Percentiles rank a stretch among this genome's conserved stretches.
These are phyloP conservation scores for Incumbomyces delicatus DNA, from an alignment of 2,329 filamentous ascomycete species.

Conservation along the genomic window DNA sequence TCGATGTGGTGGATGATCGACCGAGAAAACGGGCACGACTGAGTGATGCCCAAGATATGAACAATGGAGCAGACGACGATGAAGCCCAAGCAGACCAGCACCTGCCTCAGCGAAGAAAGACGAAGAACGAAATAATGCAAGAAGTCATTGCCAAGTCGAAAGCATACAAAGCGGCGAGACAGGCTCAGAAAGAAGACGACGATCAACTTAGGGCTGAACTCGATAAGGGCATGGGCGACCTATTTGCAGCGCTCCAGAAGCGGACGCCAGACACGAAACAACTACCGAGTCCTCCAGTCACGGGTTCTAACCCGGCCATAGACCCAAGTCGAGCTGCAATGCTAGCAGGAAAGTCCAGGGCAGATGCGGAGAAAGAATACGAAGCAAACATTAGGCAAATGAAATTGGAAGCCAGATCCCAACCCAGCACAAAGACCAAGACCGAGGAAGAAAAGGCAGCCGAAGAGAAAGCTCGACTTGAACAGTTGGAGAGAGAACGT, in stretches of 20 bases:
- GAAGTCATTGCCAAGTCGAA: slow-evolving; percentile 98
- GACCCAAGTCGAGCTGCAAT: slow-evolving; percentile 56
- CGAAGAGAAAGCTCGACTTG: slow-evolving; percentile 66
- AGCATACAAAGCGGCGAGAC: slow-evolving; percentile 84
- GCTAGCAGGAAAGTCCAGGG: slow-evolving; percentile 51
- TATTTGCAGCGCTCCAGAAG: slow-evolving; percentile 60
- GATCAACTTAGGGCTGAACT: slow-evolving; percentile 76
- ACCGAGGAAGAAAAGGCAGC: slow-evolving; percentile 76
- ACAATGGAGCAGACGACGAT: slow-evolving; percentile 35
- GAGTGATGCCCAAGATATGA: slow-evolving; percentile 41
- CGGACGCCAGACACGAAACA: slow-evolving; percentile 44
- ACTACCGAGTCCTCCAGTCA: slow-evolving; percentile 35
- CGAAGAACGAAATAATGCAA: slow-evolving; percentile 94
- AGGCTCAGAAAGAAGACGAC: slow-evolving; percentile 74
- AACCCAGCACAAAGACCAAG: slow-evolving; percentile 79
- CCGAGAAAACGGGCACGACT: slow-evolving; percentile 42
- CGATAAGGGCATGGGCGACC: slow-evolving; percentile 69
- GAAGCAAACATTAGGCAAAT: slow-evolving; percentile 74
- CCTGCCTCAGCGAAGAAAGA: slow-evolving; percentile 60
- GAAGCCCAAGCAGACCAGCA: slow-evolving; percentile 34
- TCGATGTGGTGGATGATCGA: slow-evolving; percentile 28
- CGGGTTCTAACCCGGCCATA: slow-evolving; percentile 40
- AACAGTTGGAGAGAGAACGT: slow-evolving; percentile 73
- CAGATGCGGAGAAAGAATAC: slow-evolving; percentile 73
- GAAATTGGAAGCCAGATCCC: slow-evolving; percentile 71